These are phyloP conservation scores for Hydnomerulius pinastri DNA, from an alignment of 768 basidiomycete species.

Conservation along the genomic window DNA sequence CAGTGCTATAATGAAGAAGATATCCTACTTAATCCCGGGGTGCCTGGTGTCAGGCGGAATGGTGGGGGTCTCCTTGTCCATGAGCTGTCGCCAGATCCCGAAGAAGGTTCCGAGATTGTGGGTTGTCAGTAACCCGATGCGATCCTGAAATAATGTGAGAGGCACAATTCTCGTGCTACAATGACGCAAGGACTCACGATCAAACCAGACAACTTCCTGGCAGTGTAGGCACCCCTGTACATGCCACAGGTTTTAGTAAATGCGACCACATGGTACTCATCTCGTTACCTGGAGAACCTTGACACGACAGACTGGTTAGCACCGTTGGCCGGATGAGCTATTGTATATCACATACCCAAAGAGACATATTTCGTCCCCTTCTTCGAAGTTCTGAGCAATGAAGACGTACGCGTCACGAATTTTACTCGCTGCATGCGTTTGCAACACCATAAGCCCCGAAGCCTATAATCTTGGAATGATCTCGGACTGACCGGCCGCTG, in stretches of 20 bases:
- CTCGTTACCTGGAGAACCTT: slow-evolving; percentile 2
- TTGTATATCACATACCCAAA: slow-evolving; percentile 8
- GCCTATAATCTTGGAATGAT: neutral
- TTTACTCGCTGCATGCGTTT: slow-evolving; percentile 14
- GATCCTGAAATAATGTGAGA: neutral
- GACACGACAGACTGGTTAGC: neutral
- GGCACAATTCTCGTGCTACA: neutral
- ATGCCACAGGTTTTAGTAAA: neutral
- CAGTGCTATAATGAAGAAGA: neutral
- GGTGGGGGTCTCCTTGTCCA: slow-evolving; percentile 4
- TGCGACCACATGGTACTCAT: neutral
- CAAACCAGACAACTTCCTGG: slow-evolving; percentile 6
- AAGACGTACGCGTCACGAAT: slow-evolving; percentile 29
- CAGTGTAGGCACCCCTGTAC: slow-evolving; percentile 8
- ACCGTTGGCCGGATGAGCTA: neutral
- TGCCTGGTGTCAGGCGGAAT: neutral
- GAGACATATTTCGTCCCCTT: slow-evolving; percentile 17
- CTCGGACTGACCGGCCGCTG: slow-evolving; percentile 1
- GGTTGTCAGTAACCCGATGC: slow-evolving; percentile 18
- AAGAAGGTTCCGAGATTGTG: slow-evolving; percentile 14
- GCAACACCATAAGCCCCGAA: neutral
- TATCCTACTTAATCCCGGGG: neutral
- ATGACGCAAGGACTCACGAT: neutral
- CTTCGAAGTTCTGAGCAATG: slow-evolving; percentile 23
- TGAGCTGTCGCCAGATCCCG: slow-evolving; percentile 9